These are phyloP conservation scores for Colletotrichum chlorophyti DNA, from an alignment of 2,329 filamentous ascomycete species.

Conservation along the genomic window DNA sequence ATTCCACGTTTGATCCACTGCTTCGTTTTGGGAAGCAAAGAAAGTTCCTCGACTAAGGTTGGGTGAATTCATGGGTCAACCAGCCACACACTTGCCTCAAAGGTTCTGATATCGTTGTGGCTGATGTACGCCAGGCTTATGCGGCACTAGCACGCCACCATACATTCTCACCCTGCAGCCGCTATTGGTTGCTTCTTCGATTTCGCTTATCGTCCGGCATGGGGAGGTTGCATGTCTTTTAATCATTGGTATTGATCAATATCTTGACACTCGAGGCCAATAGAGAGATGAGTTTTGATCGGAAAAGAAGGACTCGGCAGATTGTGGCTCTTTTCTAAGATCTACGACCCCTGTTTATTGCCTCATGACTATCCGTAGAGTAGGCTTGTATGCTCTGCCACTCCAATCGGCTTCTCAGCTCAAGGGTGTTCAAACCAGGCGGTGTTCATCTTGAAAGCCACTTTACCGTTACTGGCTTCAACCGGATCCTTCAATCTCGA, in stretches of 20 bases:
- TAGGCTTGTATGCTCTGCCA: too few relatives aligned
- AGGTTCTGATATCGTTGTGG: too few relatives aligned
- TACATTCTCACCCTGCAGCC: conserved; percentile 9
- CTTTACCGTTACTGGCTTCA: too few relatives aligned
- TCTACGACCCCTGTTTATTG: too few relatives aligned
- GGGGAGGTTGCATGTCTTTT: not conserved
- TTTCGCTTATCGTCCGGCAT: conserved; percentile 23
- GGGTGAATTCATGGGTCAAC: not conserved
- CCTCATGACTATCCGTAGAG: not conserved
- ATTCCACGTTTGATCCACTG: too few relatives aligned
- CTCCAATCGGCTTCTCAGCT: not conserved
- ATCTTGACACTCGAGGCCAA: not conserved
- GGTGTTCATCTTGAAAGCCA: too few relatives aligned
- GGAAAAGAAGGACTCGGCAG: not conserved
- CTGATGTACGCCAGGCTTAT: too few relatives aligned
- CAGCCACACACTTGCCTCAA: not conserved
- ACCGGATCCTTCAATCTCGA: too few relatives aligned
- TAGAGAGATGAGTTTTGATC: not conserved
- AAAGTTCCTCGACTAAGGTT: too few relatives aligned
- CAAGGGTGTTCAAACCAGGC: too few relatives aligned
- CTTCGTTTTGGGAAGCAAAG: too few relatives aligned
- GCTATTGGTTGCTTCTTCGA: conserved; percentile 5
- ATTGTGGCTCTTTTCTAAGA: not conserved
- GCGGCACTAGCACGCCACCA: too few relatives aligned
- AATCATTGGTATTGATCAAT: conserved; percentile 19